Base-by-base conservation (phyloP, 2,329 filamentous ascomycete genomes). In the Teratosphaeria nubilosa region DNA sequence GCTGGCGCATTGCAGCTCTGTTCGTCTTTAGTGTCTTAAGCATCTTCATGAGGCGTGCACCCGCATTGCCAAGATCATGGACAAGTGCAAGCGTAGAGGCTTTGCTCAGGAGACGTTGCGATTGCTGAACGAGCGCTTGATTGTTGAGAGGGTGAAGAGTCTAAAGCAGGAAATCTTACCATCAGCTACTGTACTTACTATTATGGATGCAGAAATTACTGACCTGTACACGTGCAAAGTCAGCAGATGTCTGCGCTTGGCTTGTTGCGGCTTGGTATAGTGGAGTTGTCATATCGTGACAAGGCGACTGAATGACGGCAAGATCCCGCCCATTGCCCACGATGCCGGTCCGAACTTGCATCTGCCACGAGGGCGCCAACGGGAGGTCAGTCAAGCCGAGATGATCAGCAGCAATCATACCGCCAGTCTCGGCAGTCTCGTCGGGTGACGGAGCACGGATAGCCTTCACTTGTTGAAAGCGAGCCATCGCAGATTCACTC, bases 101-200 rank as follows among this genome's bases (percentile, higher is more conserved):
- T 58, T 60, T 52, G 32, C 56, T 24, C 37, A 62, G 61, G 16
- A 53, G 41, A 53, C 63, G 58, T 57, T 62, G 59, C 52, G 62
- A 63, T 14, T 59, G 58, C 56, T 70, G 69, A 25, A 77, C 63
- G 37, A 73, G 69, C 27, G 75, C 65, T 61, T 77, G 74, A 60
- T 79, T 79, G 65, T 71, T 73, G 57, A 79, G 68, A 58, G 77
- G 75, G 67, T 79, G 75, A 58, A 77, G 70, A 48, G 77, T 68
- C 66, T 71, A 68, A 60, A 48, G 20, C 64, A 68, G 60, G 65
- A 66, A 59, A 58, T 62, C 57, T 74, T 68, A 64, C 73, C 69
- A 58, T 73, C 66, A 66, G 70, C 65, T 65, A 61, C 68, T 62
- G 54, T 62, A 52, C 65, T 48, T 65, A 70, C 67, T 68, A 69